Evolutionary conservation across 2,329 filamentous ascomycete genomes (phyloP).

Genomic region (Colletotrichum musicola): DNA sequence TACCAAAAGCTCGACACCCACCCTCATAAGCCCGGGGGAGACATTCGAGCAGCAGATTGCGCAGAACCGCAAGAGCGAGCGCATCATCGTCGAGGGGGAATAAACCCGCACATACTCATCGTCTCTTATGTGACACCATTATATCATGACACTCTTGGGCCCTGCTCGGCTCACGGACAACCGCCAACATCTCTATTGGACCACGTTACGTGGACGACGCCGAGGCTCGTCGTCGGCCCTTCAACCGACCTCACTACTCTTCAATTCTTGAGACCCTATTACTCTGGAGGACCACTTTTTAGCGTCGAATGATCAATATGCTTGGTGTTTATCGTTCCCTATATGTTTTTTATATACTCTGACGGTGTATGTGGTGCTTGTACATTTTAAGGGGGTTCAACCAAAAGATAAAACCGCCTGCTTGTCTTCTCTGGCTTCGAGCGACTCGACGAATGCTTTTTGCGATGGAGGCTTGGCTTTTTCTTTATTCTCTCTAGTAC

Average conservation of each 20-base stretch:
- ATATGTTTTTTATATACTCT: neutral
- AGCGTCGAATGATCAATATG: slow-evolving; percentile 23
- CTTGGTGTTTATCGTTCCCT: slow-evolving; percentile 22
- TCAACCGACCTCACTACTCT: neutral
- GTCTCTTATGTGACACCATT: slow-evolving; percentile 2
- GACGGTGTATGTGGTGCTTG: neutral
- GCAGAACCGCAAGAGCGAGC: slow-evolving; percentile 65
- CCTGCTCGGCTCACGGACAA: neutral
- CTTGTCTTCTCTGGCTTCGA: slow-evolving; percentile 2
- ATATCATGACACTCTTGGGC: neutral
- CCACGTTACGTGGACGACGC: slow-evolving; percentile 6
- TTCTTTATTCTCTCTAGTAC: slow-evolving; percentile 14
- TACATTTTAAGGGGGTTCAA: neutral
- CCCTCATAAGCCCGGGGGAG: slow-evolving; percentile 55
- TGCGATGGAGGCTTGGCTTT: neutral
- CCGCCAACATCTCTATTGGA: slow-evolving; percentile 14
- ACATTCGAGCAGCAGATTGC: slow-evolving; percentile 48
- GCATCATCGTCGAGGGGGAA: slow-evolving; percentile 63
- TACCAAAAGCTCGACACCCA: slow-evolving; percentile 60
- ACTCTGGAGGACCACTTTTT: slow-evolving; percentile 31
- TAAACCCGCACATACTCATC: neutral
- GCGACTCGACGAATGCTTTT: neutral
- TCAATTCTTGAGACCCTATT: slow-evolving; percentile 8
- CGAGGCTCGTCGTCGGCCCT: neutral
- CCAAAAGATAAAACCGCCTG: neutral